Evolutionary conservation across 1,284 basidiomycete species (phyloP).

Genomic region (Trichosporon ovoides): DNA sequence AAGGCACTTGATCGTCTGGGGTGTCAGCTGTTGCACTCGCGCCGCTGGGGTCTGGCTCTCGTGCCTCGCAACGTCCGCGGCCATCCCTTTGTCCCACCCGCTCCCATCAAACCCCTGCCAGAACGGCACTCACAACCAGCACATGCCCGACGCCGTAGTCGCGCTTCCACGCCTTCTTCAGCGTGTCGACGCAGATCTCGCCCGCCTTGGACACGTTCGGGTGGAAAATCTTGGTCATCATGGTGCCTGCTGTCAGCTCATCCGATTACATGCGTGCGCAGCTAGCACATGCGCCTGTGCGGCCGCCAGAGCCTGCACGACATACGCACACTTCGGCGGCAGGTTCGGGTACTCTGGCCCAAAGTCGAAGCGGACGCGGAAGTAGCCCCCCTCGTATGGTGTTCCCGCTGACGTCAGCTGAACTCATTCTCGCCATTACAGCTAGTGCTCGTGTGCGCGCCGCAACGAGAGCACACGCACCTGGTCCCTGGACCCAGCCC

Average conservation of each 20-base stretch:
- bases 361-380: conserved; percentile 78
- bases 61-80: background rate
- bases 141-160: conserved; percentile 88
- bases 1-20: conserved; percentile 77
- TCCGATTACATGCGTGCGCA: background rate
- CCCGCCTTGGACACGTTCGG: conserved; percentile 85
- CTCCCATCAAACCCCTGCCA: background rate
- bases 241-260: conserved; percentile 59
- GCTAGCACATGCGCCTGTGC: background rate
- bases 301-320: background rate
- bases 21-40: background rate
- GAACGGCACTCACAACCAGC: conserved; percentile 55
- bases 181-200: conserved; percentile 94
- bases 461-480: conserved; percentile 23
- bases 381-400: conserved; percentile 87
- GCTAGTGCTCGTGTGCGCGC: too few relatives aligned
- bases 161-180: conserved; percentile 95
- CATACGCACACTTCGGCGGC: conserved; percentile 77
- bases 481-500: conserved; percentile 47
- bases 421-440: background rate
- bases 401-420: conserved; percentile 61
- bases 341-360: conserved; percentile 78
- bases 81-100: background rate
- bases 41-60: background rate
- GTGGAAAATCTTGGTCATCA: conserved; percentile 91